Evolutionary conservation across 208 protist species (phyloP).

Genomic region (Trypanosoma rangeli): DNA sequence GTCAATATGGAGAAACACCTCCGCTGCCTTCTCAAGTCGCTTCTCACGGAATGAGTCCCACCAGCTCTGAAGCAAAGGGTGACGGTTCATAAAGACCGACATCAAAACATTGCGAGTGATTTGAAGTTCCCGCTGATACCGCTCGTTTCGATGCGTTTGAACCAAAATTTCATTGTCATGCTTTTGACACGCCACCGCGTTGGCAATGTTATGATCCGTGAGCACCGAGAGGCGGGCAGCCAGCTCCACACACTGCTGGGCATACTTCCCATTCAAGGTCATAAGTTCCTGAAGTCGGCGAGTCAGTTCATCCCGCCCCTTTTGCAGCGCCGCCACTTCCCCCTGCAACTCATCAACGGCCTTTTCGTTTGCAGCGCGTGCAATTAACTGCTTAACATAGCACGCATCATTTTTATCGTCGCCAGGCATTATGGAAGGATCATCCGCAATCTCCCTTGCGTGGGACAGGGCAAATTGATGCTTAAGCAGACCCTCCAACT

Average conservation of each 20-base stretch:
- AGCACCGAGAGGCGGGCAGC: constrained; percentile 68
- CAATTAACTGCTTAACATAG: constrained; percentile 68
- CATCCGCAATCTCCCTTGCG: constrained; percentile 9
- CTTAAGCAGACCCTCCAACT: constrained; percentile 59
- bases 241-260: constrained; percentile 69
- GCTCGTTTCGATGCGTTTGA: constrained; percentile 41
- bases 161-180: constrained; percentile 49
- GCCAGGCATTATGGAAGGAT: constrained; percentile 14
- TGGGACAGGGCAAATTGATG: constrained; percentile 77
- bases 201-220: constrained; percentile 68
- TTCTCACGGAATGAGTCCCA: background rate
- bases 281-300: constrained; percentile 40
- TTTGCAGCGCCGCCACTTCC: constrained; percentile 34
- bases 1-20: background rate
- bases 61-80: constrained; percentile 3
- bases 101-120: constrained; percentile 54
- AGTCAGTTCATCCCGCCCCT: constrained; percentile 20
- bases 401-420: constrained; percentile 26
- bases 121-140: constrained; percentile 41
- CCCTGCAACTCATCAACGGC: constrained; percentile 57
- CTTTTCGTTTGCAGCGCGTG: constrained; percentile 60
- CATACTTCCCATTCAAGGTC: constrained; percentile 73
- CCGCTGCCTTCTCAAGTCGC: background rate
- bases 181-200: constrained; percentile 52
- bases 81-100: constrained; percentile 28